phyloP scores from a whole-genome alignment of 1,284 basidiomycete genomes.

The Anthracocystis panici-leucophaei region DNA sequence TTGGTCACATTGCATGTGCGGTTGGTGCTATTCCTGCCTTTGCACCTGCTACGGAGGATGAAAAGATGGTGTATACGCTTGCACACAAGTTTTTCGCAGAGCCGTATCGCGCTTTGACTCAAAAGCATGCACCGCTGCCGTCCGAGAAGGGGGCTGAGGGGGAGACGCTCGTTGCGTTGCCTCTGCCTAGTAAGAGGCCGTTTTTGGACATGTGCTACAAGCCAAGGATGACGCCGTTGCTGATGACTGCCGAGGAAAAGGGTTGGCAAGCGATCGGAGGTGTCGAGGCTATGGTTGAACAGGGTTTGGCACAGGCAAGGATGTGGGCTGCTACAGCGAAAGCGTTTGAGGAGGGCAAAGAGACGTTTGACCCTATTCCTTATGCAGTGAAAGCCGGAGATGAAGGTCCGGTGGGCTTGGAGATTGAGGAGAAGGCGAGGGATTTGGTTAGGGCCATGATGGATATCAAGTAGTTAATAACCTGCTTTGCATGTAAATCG shows the following conservation, averaged over 20 bases:
- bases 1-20: constrained; percentile 41
- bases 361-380: constrained; percentile 40
- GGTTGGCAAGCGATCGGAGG: constrained; percentile 65
- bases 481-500: background rate
- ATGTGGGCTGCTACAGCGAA: constrained; percentile 60
- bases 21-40: constrained; percentile 68
- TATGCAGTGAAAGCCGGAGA: constrained; percentile 46
- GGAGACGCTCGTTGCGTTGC: constrained; percentile 26
- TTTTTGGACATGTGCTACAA: constrained; percentile 71
- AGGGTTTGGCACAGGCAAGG: constrained; percentile 69
- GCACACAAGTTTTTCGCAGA: constrained; percentile 55
- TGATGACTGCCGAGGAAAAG: constrained; percentile 52
- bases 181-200: constrained; percentile 52
- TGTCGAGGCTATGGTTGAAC: constrained; percentile 70
- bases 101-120: constrained; percentile 11
- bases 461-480: constrained; percentile 43
- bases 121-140: constrained; percentile 6
- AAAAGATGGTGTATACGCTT: constrained; percentile 65
- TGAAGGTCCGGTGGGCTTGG: constrained; percentile 42
- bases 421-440: constrained; percentile 45
- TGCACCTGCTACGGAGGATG: constrained; percentile 56
- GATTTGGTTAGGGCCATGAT: constrained; percentile 35
- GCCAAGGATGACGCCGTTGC: constrained; percentile 67
- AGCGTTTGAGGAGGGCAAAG: constrained; percentile 32
- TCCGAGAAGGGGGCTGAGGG: background rate